Evolutionary conservation across 768 basidiomycete species (phyloP), one percentile per base, ranked within the genome.

Genomic region (Serendipita sp.): DNA sequence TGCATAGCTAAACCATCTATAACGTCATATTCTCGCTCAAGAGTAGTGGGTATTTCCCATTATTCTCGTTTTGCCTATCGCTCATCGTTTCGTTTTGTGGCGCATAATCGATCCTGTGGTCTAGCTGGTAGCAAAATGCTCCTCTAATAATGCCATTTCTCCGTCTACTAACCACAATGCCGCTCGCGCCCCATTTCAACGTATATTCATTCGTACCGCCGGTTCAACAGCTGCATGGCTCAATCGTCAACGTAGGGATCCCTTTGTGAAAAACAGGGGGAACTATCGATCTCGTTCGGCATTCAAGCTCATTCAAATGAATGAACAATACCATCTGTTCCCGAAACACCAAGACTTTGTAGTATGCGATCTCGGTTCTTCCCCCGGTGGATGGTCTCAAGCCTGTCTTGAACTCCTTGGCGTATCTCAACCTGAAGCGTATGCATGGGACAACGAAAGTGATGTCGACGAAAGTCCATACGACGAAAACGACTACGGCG

Each of bases 331-430:
- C 73, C 78, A 78, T 10, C 66, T 75, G 1, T 83, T 91, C 67
- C 32, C 66, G 63, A 45, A 74, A 86, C 47, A 71, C 72, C 16
- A 65, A n/a, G 30, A 28, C 74, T 32, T 38, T 38, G 56, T 67
- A 11, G 83, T 95, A 0, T 83, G 94, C 1, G 94, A 96, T 73
- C 81, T 96, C 23, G 94, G 95, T 15, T 89, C 89, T 0, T 90
- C 92, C 0, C 95, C 94, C 0, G 93, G 93, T 0, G 91, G 91
- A 0, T 98, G 95, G 94, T 88, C 86, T 60, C 93, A 96, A 71
- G 92, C 92, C 10, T 84, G 83, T 13, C 80, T 83, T 0, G 77
- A 77, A 36, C 80, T 81, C 65, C 71, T 89, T n/a, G 84, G 85
- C 11, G 41, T 41, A 5, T 13, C 41, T 13, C 41, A 41, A 41